Conservation (phyloP, 257 asterid genomes). For the Ballota nigra region DNA sequence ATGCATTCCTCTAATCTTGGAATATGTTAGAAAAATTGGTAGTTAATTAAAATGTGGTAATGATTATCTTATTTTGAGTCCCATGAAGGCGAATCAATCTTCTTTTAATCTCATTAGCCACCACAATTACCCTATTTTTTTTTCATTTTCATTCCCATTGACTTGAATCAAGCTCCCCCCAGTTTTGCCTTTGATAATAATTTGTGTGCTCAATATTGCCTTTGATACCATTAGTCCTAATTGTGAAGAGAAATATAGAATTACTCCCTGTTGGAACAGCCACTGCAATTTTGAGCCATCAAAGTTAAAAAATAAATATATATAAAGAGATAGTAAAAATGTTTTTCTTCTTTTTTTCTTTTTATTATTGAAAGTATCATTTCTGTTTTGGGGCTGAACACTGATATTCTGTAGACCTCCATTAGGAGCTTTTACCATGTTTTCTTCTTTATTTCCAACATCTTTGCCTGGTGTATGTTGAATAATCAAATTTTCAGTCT, state of each 20-base stretch:
- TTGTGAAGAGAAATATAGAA: background rate
- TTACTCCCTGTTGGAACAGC: background rate
- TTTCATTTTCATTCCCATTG: background rate
- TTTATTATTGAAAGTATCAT: too few species aligned
- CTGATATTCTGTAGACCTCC: background rate
- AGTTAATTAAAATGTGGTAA: background rate
- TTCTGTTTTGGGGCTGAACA: background rate
- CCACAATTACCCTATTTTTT: background rate
- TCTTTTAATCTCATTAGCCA: background rate
- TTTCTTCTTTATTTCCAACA: background rate
- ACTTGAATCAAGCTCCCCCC: background rate
- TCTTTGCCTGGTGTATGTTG: background rate
- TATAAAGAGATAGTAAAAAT: background rate
- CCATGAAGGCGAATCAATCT: background rate
- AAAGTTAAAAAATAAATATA: background rate
- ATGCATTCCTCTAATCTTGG: background rate
- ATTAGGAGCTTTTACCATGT: background rate
- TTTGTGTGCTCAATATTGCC: background rate
- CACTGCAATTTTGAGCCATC: background rate
- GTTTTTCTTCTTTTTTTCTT: background rate
- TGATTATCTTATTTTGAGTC: background rate
- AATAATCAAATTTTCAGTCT: background rate
- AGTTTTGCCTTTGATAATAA: background rate
- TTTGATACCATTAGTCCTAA: background rate
- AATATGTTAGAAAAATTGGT: background rate